phyloP scores from a whole-genome alignment of 2,329 filamentous ascomycete species.

The Lachnellula cervina region DNA sequence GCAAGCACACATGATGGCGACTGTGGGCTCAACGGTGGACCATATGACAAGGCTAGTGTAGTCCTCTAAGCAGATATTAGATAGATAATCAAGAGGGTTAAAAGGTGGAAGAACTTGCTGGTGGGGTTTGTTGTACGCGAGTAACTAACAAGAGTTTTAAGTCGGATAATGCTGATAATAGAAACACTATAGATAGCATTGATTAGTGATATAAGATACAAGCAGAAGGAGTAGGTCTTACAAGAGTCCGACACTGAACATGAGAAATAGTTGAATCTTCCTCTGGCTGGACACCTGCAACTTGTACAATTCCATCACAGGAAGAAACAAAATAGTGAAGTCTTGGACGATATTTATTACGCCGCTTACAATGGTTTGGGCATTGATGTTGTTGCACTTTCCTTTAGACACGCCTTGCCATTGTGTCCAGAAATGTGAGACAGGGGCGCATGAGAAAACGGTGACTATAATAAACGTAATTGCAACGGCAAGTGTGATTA shows the following conservation, averaged over 20 bases:
- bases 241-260: constrained; percentile 47
- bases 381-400: constrained; percentile 44
- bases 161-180: constrained; percentile 7
- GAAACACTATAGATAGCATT: too few relatives aligned
- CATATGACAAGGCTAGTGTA: constrained; percentile 7
- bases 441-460: constrained; percentile 38
- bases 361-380: constrained; percentile 46
- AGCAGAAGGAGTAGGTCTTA: not conserved
- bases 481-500: constrained; percentile 27
- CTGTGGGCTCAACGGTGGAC: constrained; percentile 9
- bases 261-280: constrained; percentile 42
- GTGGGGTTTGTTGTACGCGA: constrained; percentile 9
- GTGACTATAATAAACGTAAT: constrained; percentile 3
- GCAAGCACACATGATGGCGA: constrained; percentile 14
- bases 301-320: constrained; percentile 39
- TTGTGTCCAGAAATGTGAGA: constrained; percentile 46
- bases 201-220: too few relatives aligned
- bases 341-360: constrained; percentile 48
- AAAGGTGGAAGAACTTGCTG: too few relatives aligned
- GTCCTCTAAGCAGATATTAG: not conserved
- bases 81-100: too few relatives aligned
- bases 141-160: constrained; percentile 13
- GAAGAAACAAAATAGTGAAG: constrained; percentile 46
- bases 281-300: constrained; percentile 42
- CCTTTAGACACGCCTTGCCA: constrained; percentile 46